Evolutionary conservation across 2,329 filamentous ascomycete species (phyloP), one percentile per base, ranked within the genome.

Genomic region (Colletotrichum cuscutae): DNA sequence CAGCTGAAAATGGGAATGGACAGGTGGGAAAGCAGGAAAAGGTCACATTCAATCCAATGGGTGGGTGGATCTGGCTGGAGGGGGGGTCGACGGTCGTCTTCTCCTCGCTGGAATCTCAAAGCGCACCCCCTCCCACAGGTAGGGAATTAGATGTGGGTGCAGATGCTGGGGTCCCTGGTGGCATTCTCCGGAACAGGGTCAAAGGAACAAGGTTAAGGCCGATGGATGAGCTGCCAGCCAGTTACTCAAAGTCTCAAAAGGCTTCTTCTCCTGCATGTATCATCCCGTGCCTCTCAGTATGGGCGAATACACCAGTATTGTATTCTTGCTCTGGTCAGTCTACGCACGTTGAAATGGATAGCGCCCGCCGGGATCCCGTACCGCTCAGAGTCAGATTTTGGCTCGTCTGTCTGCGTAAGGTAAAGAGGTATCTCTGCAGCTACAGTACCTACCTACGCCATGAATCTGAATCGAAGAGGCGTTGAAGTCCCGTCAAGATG

Each of bases 341-440:
- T 19, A 42, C 37, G 37, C 37, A 42, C 37, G 15, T 42, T 7
- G 15, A 42, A 15, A 46, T 53, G 37, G 42, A 60, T 56, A 49
- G 46, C 68, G 68, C 19, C 62, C 42, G 62, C 62, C 53, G 53
- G 68, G 62, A 56, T 9, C 24, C 68, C 24, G 65, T 72, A 63
- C 69, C 65, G 69, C 54, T 46, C 65, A 68, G 65, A 15, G 65
- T 59, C 64, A 72, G 46, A 68, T 56, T 60, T 52, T 70, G 46
- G 71, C 30, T 61, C 46, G 71, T n/a, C 26, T 61, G 54, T 65
- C 37, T 15, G 12, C 11, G 32, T 12, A 35, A 11, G 30, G 11
- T 35, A 35, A 11, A 12, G 9, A 35, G 32, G 53, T 59, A 30
- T 68, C 24, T 28, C 15, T 24, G 32, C 26, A 60, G 58, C 32